These are phyloP conservation scores for Mycena pura DNA, from an alignment of 768 basidiomycete species.

Conservation along the genomic window DNA sequence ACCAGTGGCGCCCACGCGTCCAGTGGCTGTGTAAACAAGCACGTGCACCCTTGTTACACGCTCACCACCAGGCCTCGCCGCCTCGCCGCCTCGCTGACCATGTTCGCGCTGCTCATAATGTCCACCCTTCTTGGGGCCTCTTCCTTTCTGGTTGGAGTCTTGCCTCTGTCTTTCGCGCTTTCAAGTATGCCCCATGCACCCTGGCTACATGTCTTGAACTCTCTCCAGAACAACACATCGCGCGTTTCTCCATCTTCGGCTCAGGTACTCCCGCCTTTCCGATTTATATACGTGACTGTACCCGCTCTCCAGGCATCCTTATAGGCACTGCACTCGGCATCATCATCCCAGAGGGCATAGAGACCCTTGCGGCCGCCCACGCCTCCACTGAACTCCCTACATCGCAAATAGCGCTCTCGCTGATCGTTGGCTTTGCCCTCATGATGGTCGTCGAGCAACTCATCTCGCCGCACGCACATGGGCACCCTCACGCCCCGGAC, in stretches of 20 bases:
- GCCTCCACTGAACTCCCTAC: slow-evolving; percentile 50
- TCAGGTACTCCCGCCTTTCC: slow-evolving; percentile 2
- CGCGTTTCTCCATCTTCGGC: slow-evolving; percentile 18
- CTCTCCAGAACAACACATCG: slow-evolving; percentile 21
- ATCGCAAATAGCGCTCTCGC: slow-evolving; percentile 63
- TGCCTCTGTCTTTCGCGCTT: slow-evolving; percentile 77
- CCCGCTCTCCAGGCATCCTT: slow-evolving; percentile 65
- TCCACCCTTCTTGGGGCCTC: slow-evolving; percentile 63
- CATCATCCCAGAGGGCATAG: slow-evolving; percentile 94
- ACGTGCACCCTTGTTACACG: no score
- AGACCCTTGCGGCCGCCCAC: slow-evolving; percentile 54
- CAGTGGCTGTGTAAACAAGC: no score
- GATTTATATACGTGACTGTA: not conserved
- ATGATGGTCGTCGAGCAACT: slow-evolving; percentile 78
- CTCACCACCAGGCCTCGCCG: no score
- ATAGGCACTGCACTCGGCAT: slow-evolving; percentile 90
- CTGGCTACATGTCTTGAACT: slow-evolving; percentile 6
- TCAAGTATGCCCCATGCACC: slow-evolving; percentile 56
- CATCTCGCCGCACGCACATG: slow-evolving; percentile 56
- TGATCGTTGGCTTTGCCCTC: slow-evolving; percentile 65
- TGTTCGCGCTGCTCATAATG: slow-evolving; percentile 55
- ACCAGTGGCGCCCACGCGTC: no score
- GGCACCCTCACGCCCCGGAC: slow-evolving; percentile 34
- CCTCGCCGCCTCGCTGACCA: not conserved
- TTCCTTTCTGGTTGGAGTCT: slow-evolving; percentile 73